Evolutionary conservation across 2,329 filamentous ascomycete species (phyloP), one percentile per base, ranked within the genome.

Genomic region (Verticillium alfalfae): DNA sequence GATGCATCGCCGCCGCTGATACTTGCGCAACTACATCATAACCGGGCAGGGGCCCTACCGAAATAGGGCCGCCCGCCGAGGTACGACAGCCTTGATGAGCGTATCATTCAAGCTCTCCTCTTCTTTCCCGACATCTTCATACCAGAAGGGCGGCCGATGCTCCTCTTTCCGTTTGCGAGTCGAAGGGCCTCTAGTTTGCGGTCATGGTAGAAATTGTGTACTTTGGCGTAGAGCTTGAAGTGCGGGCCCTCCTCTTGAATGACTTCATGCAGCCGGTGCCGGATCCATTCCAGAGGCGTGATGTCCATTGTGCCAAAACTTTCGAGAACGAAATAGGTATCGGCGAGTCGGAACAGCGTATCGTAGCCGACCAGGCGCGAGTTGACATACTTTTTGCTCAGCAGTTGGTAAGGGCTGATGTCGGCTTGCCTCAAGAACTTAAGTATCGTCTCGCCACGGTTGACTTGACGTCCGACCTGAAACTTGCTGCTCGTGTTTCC

Each of bases 121-220:
- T 57, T 62, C 60, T 63, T 69, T 38, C 68, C 67, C 7, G 67
- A 67, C 22, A 75, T 73, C 63, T 76, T 81, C 64, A 78, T 76
- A 3, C 77, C 78, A 49, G 81, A 83, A 0, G 84, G 84, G 0
- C 84, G 76, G 8, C 84, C 84, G 7, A 86, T 85, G 64, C 82
- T 85, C 57, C 83, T 81, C 63, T 81, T 84, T 0, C 84, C 84
- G 62, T 81, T 80, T 71, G 83, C 82, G 31, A 74, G 70, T 8
- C 84, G 77, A 9, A 86, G 70, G 1, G 73, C 70, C 15, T 77
- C 74, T 1, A 86, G 70, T 67, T 85, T 85, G 0, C 73, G 70
- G 66, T 87, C 84, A 65, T 84, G 81, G 64, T 86, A 87, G 22
- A 86, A 78, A 66, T 83, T 78, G 59, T 83, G 79, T 1, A 83